Conservation (phyloP, 257 asterid genomes). For the Primulina eburnea region DNA sequence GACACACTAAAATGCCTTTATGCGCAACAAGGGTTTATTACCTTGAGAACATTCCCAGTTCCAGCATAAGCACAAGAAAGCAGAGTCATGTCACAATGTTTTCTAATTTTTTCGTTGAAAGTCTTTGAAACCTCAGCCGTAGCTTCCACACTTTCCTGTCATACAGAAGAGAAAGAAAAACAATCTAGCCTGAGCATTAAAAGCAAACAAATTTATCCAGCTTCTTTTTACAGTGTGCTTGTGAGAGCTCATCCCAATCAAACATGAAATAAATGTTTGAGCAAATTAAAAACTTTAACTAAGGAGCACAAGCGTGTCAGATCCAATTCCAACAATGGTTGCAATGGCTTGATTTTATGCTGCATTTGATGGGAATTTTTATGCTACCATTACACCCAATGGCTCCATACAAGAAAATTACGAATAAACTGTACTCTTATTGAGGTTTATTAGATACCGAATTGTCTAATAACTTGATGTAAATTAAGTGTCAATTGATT, state of each 20-base stretch:
- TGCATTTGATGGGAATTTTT: background rate
- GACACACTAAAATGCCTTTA: background rate
- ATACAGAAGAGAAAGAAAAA: slow-evolving; percentile 20
- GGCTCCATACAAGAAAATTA: background rate
- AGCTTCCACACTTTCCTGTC: slow-evolving; percentile 86
- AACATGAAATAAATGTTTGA: background rate
- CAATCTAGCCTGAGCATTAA: slow-evolving; percentile 16
- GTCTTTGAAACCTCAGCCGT: slow-evolving; percentile 87
- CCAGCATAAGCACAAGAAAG: slow-evolving; percentile 98
- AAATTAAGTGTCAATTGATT: background rate
- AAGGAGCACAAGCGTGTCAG: background rate
- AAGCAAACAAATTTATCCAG: background rate
- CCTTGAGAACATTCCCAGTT: slow-evolving; percentile 96
- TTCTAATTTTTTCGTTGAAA: slow-evolving; percentile 72
- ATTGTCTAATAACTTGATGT: background rate
- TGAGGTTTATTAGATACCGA: background rate
- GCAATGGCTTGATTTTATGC: background rate
- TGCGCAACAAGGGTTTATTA: slow-evolving; percentile 24
- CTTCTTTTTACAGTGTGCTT: slow-evolving; percentile 1
- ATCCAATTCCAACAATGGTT: background rate
- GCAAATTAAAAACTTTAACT: background rate
- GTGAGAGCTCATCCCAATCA: slow-evolving; percentile 3
- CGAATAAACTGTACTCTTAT: background rate
- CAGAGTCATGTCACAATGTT: slow-evolving; percentile 83
- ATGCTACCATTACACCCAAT: background rate